These are phyloP conservation scores for Chimonanthus praecox DNA, from an alignment of 164 flowering plant species.

Conservation along the genomic window DNA sequence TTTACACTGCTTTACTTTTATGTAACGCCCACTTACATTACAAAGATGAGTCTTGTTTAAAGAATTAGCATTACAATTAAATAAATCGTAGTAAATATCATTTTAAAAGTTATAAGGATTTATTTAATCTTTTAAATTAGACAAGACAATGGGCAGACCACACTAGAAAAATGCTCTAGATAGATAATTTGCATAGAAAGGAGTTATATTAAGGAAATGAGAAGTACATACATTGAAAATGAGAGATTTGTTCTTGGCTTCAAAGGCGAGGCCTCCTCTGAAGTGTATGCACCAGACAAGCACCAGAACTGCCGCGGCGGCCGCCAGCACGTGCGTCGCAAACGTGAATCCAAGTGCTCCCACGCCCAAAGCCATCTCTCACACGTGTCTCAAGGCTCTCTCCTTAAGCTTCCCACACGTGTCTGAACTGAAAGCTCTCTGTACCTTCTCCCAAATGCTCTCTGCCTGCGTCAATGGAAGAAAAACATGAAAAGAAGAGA, in stretches of 20 bases:
- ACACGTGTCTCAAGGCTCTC: background rate
- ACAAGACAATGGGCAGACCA: too few species aligned
- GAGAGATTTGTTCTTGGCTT: conserved; percentile 57
- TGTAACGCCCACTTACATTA: too few species aligned
- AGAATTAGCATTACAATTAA: too few species aligned
- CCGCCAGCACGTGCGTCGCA: conserved; percentile 54
- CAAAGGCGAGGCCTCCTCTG: conserved; percentile 86
- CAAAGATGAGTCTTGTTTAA: too few species aligned
- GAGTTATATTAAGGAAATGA: background rate
- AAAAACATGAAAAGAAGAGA: background rate
- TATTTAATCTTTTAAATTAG: too few species aligned
- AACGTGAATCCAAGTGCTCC: conserved; percentile 39
- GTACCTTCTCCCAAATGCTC: background rate
- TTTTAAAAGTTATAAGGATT: too few species aligned
- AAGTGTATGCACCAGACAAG: conserved; percentile 72
- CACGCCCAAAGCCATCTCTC: conserved; percentile 41
- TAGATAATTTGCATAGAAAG: background rate
- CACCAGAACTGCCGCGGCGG: conserved; percentile 53
- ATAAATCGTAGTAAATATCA: too few species aligned
- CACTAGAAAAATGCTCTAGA: background rate
- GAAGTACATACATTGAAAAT: conserved; percentile 67
- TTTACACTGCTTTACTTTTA: too few species aligned
- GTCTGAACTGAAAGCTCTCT: background rate
- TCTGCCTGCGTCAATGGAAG: background rate
- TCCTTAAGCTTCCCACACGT: background rate